phyloP scores from a whole-genome alignment of 306 rosid species.

The Comarum palustre region DNA sequence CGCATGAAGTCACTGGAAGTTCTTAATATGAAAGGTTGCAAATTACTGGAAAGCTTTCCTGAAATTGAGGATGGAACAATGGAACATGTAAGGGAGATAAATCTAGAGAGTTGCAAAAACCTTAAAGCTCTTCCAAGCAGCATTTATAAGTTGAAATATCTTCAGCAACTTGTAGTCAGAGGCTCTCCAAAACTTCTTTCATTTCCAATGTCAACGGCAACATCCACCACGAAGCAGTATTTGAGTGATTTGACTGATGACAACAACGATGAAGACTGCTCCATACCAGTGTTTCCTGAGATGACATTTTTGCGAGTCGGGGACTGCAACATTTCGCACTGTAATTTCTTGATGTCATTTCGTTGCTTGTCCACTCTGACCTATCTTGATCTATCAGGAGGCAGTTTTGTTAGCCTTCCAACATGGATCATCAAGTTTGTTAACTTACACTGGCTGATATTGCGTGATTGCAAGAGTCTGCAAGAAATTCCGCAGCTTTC shows the following conservation, averaged over 20 bases:
- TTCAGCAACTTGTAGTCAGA: neutral
- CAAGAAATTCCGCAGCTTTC: conserved; percentile 3
- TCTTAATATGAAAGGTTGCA: conserved; percentile 10
- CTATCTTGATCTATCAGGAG: conserved; percentile 2
- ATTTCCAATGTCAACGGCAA: neutral
- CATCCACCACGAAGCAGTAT: neutral
- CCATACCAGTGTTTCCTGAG: neutral
- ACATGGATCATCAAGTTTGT: neutral
- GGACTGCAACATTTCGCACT: neutral
- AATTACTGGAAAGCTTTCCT: conserved; percentile 7
- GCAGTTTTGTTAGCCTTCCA: conserved; percentile 9
- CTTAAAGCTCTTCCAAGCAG: neutral
- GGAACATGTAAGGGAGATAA: neutral
- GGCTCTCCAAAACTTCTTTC: conserved; percentile 6
- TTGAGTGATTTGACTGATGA: neutral
- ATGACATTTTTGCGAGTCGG: neutral
- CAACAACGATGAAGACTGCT: neutral
- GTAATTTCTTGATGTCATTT: neutral
- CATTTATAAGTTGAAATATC: conserved; percentile 8
- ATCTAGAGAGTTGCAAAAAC: neutral
- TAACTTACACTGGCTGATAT: neutral
- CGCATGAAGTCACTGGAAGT: neutral
- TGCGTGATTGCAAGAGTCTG: neutral
- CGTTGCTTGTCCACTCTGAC: neutral
- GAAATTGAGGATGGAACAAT: conserved; percentile 16